Base-by-base conservation (phyloP, 176 grass and related monocot species). In the Carex myosuroides region DNA sequence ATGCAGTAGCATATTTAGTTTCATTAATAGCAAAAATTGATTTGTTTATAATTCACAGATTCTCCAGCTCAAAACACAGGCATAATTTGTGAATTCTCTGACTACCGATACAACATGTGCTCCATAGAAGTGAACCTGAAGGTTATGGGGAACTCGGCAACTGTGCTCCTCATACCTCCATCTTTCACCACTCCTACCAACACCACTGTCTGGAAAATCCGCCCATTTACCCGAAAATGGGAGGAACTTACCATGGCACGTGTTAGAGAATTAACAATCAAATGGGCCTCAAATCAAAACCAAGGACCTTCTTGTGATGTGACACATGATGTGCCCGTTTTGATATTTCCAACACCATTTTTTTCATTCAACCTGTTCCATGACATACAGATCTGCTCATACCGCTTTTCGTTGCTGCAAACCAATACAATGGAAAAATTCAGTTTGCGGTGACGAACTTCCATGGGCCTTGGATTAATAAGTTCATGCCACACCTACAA, bases 301-400 rank as follows among this genome's bases (percentile, higher is more conserved):
- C 84, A 87, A 52, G 80, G 60, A 52, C 80, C 80, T 9, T 41
- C n/a, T 13, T 98, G 95, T 63, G 88, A 88, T 58, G 85, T 81
- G 42, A 86, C 91, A 29, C 92, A 98, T 76, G 78, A 89, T 1
- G 88, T 91, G 71, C 95, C 95, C 0, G 91, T 84, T 2, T 64
- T 98, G 53, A 86, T 98, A 26, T 98, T 98, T 77, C 62, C 91
- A 10, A 88, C 92, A 26, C 87, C 87, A 63, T 91, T 89, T 13
- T 98, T 91, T 85, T 89, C 87, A 0, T 93, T 93, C 79, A 98
- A 98, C 79, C 85, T 90, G 5, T 98, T 95, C 76, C 95, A 98
- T 62, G 95, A 91, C 59, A 91, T 88, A 98, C 92, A 0, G 95
- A 98, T 81, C 84, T 93, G n/a, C 78, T 98, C n/a, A 88, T 98